These are phyloP conservation scores for Oryza rufipogon DNA, from an alignment of 176 grass and related monocot species.

Conservation along the genomic window DNA sequence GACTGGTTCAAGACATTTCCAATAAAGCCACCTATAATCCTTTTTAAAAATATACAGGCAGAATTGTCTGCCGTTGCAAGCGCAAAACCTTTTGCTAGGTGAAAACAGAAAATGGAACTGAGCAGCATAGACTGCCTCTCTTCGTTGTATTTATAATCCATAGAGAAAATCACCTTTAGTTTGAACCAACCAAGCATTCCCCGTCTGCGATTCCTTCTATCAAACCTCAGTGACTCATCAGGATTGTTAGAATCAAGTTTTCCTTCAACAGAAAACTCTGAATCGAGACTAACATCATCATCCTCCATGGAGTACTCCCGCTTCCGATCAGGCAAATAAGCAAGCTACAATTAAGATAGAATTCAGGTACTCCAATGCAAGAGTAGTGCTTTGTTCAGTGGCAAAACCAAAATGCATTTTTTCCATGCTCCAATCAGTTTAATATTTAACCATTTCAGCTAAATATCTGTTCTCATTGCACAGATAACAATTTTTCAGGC, in stretches of 20 bases:
- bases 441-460: slow-evolving; percentile 13
- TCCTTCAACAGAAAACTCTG: slow-evolving; percentile 82
- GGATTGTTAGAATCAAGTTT: slow-evolving; percentile 59
- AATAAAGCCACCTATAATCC: background rate
- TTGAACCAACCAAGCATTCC: slow-evolving; percentile 99
- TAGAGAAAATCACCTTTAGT: slow-evolving; percentile 64
- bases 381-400: slow-evolving; percentile 15
- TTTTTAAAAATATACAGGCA: background rate
- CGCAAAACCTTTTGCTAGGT: background rate
- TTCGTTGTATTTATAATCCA: slow-evolving; percentile 10
- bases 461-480: background rate
- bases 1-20: background rate
- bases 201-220: slow-evolving; percentile 81
- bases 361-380: slow-evolving; percentile 26
- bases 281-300: slow-evolving; percentile 80
- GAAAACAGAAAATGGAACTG: background rate
- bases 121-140: background rate
- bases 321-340: slow-evolving; percentile 93
- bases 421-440: background rate
- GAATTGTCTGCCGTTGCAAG: background rate
- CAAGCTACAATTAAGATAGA: slow-evolving; percentile 70
- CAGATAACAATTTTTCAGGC: background rate
- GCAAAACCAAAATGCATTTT: slow-evolving; percentile 6
- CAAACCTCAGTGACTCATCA: slow-evolving; percentile 68
- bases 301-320: slow-evolving; percentile 72